Conservation (phyloP, 2,329 filamentous ascomycete species). For the Coleophoma cylindrospora region DNA sequence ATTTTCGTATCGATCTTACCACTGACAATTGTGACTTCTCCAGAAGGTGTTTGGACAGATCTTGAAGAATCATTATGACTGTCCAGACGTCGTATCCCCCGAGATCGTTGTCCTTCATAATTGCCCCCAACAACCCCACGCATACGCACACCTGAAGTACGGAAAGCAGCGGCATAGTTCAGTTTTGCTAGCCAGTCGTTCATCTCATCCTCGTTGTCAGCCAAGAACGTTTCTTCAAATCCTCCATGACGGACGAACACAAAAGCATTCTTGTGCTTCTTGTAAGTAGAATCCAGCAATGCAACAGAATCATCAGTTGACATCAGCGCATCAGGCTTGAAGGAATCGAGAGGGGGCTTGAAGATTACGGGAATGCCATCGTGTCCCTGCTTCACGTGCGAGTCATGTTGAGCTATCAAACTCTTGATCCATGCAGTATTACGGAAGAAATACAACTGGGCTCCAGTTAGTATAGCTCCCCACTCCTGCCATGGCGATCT, state of each 20-base stretch:
- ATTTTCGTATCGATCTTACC: constrained; percentile 76
- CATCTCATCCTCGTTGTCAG: constrained; percentile 85
- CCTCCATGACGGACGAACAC: constrained; percentile 83
- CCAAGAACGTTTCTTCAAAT: constrained; percentile 84
- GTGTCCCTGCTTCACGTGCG: constrained; percentile 72
- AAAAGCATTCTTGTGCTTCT: constrained; percentile 93
- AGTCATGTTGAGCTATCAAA: constrained; percentile 82
- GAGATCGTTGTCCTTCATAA: constrained; percentile 75
- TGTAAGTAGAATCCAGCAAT: constrained; percentile 79
- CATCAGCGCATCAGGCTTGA: constrained; percentile 91
- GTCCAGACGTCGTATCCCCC: constrained; percentile 68
- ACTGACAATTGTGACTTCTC: constrained; percentile 68
- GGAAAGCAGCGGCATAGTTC: constrained; percentile 93
- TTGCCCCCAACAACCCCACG: constrained; percentile 79
- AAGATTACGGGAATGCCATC: constrained; percentile 78
- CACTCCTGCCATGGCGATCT: constrained; percentile 98
- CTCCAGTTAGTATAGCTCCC: constrained; percentile 94
- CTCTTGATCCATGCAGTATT: constrained; percentile 91
- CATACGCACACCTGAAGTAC: constrained; percentile 86
- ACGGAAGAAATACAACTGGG: constrained; percentile 93
- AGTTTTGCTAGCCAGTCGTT: constrained; percentile 96
- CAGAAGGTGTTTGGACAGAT: constrained; percentile 63
- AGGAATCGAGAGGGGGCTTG: constrained; percentile 81
- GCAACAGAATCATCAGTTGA: constrained; percentile 92
- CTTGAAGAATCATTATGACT: constrained; percentile 41